Conservation (phyloP, 2,329 filamentous ascomycete genomes). For the Colletotrichum cordylinicola region DNA sequence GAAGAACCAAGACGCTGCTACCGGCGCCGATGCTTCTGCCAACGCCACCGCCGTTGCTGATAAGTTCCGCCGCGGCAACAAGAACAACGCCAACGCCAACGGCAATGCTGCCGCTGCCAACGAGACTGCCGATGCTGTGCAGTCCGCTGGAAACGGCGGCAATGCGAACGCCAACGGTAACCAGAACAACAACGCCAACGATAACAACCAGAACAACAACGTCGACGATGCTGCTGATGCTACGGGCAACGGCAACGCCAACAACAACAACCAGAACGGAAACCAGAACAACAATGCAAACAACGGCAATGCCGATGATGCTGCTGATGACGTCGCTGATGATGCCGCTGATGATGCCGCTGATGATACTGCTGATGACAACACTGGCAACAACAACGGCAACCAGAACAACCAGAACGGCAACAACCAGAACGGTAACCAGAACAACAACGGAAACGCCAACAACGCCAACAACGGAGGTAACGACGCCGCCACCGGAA, state of each 20-base stretch:
- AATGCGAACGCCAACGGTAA: constrained; percentile 15
- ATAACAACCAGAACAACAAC: constrained; percentile 19
- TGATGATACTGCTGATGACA: neutral
- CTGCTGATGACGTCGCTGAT: neutral
- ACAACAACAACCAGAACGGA: neutral
- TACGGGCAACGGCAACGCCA: neutral
- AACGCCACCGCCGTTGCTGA: neutral
- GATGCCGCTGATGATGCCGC: neutral
- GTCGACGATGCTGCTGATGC: constrained; percentile 43
- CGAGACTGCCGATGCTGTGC: neutral
- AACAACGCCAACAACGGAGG: neutral
- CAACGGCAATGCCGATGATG: neutral
- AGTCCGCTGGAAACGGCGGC: neutral
- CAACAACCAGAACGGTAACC: neutral
- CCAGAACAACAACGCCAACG: constrained; percentile 46
- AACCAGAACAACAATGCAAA: neutral
- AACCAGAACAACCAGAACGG: constrained; percentile 8
- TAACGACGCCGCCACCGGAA: constrained; percentile 17
- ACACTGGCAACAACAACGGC: neutral
- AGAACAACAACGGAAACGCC: neutral
- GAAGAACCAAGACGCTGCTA: neutral
- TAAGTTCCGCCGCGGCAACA: neutral
- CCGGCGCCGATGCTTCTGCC: neutral
- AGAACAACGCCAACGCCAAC: neutral
- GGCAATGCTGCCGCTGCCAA: constrained; percentile 8